A percentile compares a stretch with the other conserved stretches of the same genome.
These are phyloP conservation scores for Xerocomellus intermedius DNA, from an alignment of 768 basidiomycete genomes.

Conservation along the genomic window DNA sequence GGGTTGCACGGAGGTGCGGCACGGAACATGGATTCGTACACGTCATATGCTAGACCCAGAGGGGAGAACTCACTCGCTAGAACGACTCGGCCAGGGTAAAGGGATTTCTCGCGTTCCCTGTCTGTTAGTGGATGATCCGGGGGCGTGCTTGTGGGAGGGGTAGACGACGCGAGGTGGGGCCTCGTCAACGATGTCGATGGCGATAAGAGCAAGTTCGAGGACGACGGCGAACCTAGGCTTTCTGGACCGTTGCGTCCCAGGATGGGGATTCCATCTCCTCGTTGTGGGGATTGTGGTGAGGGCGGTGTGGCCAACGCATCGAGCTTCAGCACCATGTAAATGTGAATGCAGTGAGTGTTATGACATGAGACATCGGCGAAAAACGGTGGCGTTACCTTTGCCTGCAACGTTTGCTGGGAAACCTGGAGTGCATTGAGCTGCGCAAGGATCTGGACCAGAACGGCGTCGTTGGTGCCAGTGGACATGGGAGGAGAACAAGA, in stretches of 20 bases:
- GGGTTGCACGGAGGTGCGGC: not conserved
- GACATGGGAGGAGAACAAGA: constrained; percentile 21
- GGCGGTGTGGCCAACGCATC: constrained; percentile 43
- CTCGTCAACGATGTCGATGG: constrained; percentile 30
- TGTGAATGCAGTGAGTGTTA: not conserved
- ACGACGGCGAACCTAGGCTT: constrained; percentile 21
- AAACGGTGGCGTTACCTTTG: constrained; percentile 53
- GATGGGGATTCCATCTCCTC: constrained; percentile 27
- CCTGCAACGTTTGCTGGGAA: constrained; percentile 74
- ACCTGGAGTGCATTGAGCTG: constrained; percentile 71
- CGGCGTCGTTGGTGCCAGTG: constrained; percentile 43
- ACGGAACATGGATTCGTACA: not conserved
- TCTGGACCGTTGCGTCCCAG: constrained; percentile 20
- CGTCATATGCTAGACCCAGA: not conserved
- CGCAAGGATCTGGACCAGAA: constrained; percentile 68
- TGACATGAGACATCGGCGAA: not conserved
- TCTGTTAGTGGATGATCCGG: constrained; percentile 36
- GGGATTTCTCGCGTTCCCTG: constrained; percentile 65
- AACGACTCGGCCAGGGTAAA: constrained; percentile 83
- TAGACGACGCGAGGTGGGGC: constrained; percentile 28
- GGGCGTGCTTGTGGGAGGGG: constrained; percentile 18
- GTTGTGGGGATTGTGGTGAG: constrained; percentile 18
- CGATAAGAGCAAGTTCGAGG: constrained; percentile 28
- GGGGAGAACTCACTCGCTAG: constrained; percentile 66
- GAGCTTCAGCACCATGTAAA: constrained; percentile 37